Base-by-base conservation (phyloP, 805 yeast species). In the Brettanomyces sp. region DNA sequence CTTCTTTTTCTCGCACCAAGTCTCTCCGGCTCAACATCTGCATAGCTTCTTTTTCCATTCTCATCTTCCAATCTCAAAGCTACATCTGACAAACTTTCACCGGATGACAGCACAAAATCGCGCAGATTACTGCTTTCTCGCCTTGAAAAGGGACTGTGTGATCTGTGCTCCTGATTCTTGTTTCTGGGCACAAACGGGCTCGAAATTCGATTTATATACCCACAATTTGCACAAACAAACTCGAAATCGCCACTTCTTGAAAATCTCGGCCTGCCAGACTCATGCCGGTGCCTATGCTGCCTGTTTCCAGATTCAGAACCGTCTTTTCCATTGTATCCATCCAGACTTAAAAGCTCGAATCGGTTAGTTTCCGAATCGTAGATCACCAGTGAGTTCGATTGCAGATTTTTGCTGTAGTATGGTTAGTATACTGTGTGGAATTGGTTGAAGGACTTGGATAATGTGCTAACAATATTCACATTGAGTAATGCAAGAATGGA, bases 221-320 rank as follows among this genome's bases (percentile, higher is more conserved):
- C 64, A 48, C 66, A 62, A 25, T 50, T 53, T 7, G 59, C 56
- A 47, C 65, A 62, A 3, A 51, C 45, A 43, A 52, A 59, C 14
- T 46, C 32, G n/a, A 28, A 28, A 5, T 35, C 3, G 18, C 28
- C 33, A 12, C 39, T 32, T 18, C 43, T 32, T 11, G 24, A 13
- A 36, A 34, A 22, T 34, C 21, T 39, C 30, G n/a, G 23, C 25
- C 36, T 36, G 8, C 37, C 8, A 3, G 37, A 34, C 5, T 4
- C 13, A 13, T 5, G n/a, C 12, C 9, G 32, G 36, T 12, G 32
- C 32, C 12, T 36, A 18, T 18, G 39, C 22, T 9, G 32, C 11
- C 32, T 28, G 23, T 11, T 9, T 24, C 39, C 33, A n/a, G 21
- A 6, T 34, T 23, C 25, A 1, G 45, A 25, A 24, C 25, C 36